Conservation (phyloP, 306 rosid species). For the Prosopis cineraria region DNA sequence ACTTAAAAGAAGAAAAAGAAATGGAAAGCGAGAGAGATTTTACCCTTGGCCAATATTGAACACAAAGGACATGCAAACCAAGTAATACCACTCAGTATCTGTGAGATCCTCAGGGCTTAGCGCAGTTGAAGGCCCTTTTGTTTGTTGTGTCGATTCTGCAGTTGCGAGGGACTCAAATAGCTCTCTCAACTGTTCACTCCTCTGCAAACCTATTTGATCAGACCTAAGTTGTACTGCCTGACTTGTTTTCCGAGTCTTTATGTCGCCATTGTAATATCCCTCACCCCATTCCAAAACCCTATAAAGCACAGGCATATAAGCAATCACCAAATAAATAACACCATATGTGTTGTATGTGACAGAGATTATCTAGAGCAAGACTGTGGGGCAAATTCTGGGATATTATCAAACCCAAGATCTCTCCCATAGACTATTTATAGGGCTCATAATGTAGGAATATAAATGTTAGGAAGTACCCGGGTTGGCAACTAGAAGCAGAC, state of each 20-base stretch:
- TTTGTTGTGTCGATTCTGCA: slow-evolving; percentile 59
- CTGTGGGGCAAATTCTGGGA: not conserved
- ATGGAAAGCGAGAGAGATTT: slow-evolving; percentile 12
- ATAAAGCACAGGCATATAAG: slow-evolving; percentile 14
- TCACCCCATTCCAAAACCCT: slow-evolving; percentile 84
- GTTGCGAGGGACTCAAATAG: slow-evolving; percentile 64
- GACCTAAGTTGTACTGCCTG: slow-evolving; percentile 68
- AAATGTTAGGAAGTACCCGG: slow-evolving; percentile 56
- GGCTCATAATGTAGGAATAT: not conserved
- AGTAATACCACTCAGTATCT: slow-evolving; percentile 90
- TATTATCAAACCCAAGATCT: not conserved
- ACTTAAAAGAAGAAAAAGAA: not conserved
- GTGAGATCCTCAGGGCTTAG: slow-evolving; percentile 89
- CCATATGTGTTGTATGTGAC: not conserved
- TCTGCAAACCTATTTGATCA: slow-evolving; percentile 69
- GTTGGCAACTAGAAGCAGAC: slow-evolving; percentile 60
- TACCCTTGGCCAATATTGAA: slow-evolving; percentile 90
- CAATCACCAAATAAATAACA: not conserved
- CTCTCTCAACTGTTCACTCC: slow-evolving; percentile 77
- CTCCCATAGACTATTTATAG: not conserved
- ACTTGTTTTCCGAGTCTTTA: slow-evolving; percentile 82
- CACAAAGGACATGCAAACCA: slow-evolving; percentile 88
- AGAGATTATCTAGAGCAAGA: not conserved
- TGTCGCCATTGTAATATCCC: slow-evolving; percentile 91
- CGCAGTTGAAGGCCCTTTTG: slow-evolving; percentile 74